A percentile compares a stretch with the other conserved stretches of the same genome.
These are phyloP conservation scores for Penicillium verhagenii DNA, from an alignment of 495 filamentous ascomycete genomes.

Conservation along the genomic window DNA sequence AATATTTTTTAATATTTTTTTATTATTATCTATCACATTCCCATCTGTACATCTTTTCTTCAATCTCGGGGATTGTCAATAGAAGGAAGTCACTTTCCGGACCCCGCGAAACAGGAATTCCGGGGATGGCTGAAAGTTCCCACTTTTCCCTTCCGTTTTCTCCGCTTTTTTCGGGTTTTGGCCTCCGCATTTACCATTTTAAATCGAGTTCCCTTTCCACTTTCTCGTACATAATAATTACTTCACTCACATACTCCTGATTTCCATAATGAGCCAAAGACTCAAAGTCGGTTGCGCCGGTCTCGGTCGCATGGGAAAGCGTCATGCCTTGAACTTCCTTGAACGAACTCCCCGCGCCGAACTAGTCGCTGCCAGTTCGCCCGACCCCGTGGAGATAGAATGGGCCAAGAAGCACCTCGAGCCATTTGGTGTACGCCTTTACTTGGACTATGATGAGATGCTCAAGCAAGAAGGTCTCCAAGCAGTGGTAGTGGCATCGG, in stretches of 20 bases:
- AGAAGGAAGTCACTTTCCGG: constrained; percentile 30
- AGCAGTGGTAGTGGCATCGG: constrained; percentile 52
- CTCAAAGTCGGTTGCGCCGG: constrained; percentile 52
- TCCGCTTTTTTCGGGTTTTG: constrained; percentile 15
- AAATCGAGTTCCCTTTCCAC: constrained; percentile 5
- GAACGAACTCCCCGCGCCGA: constrained; percentile 51
- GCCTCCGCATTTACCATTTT: constrained; percentile 19
- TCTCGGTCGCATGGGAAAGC: constrained; percentile 59
- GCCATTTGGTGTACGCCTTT: constrained; percentile 47
- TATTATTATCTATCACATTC: constrained; percentile 2
- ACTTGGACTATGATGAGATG: constrained; percentile 57
- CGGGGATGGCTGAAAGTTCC: background rate
- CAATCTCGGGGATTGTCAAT: background rate
- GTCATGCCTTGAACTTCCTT: constrained; percentile 55
- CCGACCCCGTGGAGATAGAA: constrained; percentile 47
- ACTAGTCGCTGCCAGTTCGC: constrained; percentile 52
- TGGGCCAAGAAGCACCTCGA: constrained; percentile 51
- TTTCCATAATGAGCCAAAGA: constrained; percentile 16
- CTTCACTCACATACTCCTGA: background rate
- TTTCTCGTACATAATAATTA: background rate
- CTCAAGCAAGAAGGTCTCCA: constrained; percentile 52
- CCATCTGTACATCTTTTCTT: background rate
- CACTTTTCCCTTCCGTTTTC: background rate
- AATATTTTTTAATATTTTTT: no score
- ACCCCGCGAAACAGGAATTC: constrained; percentile 10